These are phyloP conservation scores for Aristolochia californica DNA, from an alignment of 164 flowering plant species.

Conservation along the genomic window DNA sequence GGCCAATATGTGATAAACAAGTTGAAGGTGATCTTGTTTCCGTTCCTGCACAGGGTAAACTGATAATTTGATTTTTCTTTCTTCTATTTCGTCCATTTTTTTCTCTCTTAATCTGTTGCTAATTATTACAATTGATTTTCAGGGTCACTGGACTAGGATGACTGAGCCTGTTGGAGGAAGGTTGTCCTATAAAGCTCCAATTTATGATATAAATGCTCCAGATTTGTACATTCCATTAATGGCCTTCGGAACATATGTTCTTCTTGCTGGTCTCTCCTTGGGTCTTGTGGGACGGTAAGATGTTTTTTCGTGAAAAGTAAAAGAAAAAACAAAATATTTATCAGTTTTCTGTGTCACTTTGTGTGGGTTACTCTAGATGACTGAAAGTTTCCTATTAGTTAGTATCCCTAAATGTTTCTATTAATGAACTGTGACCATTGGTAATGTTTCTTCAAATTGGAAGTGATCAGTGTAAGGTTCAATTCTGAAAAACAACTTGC, in stretches of 20 bases:
- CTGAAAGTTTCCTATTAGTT: no score
- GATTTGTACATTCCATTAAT: constrained; percentile 53
- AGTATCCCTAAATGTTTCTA: no score
- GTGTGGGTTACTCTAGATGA: no score
- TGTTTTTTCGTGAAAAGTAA: no score
- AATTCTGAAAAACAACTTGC: no score
- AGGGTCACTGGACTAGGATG: constrained; percentile 61
- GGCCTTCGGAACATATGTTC: constrained; percentile 52
- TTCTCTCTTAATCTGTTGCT: neutral
- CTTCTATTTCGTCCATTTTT: neutral
- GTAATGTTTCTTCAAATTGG: no score
- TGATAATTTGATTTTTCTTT: neutral
- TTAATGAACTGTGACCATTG: no score
- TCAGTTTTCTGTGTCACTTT: no score
- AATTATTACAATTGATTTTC: constrained; percentile 1
- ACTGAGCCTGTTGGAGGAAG: constrained; percentile 52
- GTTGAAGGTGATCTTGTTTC: constrained; percentile 59
- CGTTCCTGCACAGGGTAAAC: constrained; percentile 62
- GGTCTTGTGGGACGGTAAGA: constrained; percentile 49
- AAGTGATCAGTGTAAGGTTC: no score
- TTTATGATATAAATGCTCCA: constrained; percentile 59
- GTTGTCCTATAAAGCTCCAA: constrained; percentile 54
- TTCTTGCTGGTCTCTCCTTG: constrained; percentile 40
- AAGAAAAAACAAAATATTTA: no score
- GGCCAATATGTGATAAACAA: constrained; percentile 70